A percentile compares a stretch with the other conserved stretches of the same genome.
Conservation (phyloP, 75 land plant genomes). For the Cryptomeria japonica region DNA sequence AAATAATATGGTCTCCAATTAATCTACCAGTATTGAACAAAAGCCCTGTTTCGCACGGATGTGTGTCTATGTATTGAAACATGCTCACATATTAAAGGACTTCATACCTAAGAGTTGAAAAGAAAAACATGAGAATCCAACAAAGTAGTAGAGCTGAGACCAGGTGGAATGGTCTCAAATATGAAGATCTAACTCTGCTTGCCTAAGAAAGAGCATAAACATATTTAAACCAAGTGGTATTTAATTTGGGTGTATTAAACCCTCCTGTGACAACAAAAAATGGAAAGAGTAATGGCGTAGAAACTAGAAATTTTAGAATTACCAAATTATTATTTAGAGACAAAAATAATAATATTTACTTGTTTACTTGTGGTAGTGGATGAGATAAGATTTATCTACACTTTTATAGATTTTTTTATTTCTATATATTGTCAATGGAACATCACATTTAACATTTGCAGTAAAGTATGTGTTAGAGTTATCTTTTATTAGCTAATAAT, state of each 20-base stretch:
- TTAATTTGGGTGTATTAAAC: conserved; percentile 49
- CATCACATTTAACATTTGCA: too few species aligned
- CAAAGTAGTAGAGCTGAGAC: conserved; percentile 73
- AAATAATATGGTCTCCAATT: too few species aligned
- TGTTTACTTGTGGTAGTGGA: too few species aligned
- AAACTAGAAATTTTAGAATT: too few species aligned
- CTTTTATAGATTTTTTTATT: too few species aligned
- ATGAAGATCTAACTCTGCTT: conserved; percentile 38
- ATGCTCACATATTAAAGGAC: background rate
- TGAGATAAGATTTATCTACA: too few species aligned
- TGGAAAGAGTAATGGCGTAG: too few species aligned
- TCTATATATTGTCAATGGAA: too few species aligned
- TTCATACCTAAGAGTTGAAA: conserved; percentile 54
- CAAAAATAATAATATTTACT: too few species aligned
- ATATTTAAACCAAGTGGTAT: conserved; percentile 36
- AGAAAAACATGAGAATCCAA: conserved; percentile 82
- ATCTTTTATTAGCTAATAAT: too few species aligned
- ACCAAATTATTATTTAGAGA: too few species aligned
- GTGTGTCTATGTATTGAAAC: background rate
- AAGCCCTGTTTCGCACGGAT: background rate
- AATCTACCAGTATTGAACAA: background rate
- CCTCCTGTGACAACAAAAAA: conserved; percentile 67
- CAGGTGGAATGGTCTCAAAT: conserved; percentile 71
- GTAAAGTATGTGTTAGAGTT: too few species aligned
- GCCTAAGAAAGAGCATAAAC: conserved; percentile 17